Base-by-base conservation (phyloP, 441 rosid genomes). In the Flueggea neowawraea region DNA sequence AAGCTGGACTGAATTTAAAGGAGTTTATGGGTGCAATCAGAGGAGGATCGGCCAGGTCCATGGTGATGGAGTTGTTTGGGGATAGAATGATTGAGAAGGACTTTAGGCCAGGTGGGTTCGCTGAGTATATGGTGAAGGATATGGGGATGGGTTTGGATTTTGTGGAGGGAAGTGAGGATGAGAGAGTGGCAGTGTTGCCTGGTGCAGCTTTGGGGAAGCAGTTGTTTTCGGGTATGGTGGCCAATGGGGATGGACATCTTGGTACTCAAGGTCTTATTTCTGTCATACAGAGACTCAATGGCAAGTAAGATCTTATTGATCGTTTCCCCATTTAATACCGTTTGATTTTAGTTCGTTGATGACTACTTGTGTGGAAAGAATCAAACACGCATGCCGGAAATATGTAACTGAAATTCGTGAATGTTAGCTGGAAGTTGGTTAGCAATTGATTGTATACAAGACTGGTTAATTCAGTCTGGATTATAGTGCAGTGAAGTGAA, bases 81-180 rank as follows among this genome's bases (percentile, higher is more conserved):
- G 80, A 58, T 57, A 86, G 88, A 73, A 80, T 86, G 89, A 80
- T 74, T 2, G 73, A 63, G 55, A 77, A 84, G 60, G 94, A 90
- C 57, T 86, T 84, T 49, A 75, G 65, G 75, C 84, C 94, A 0
- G 90, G 94, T 0, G 98, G 82, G 43, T 83, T 78, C 48, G 89
- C 86, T 0, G 91, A 90, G 77, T 92, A 88, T 50, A 78, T 86
- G 72, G 91, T 90, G 69, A 92, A 92, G 80, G 98, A 92, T 70
- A 67, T 88, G 78, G 96, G 91, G 12, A 82, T 88, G 87, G 94
- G 91, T 3, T 81, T 79, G 16, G 80, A 83, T 66, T 69, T 70
- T 10, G 80, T 77, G 44, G 80, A 82, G 72, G 89, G 70, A 44
- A 74, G 56, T 1, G 86, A 82, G 12, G 84, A 65, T 55, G 74